These are phyloP conservation scores for Carex arenaria DNA, from an alignment of 202 grass and related monocot genomes.

Conservation along the genomic window DNA sequence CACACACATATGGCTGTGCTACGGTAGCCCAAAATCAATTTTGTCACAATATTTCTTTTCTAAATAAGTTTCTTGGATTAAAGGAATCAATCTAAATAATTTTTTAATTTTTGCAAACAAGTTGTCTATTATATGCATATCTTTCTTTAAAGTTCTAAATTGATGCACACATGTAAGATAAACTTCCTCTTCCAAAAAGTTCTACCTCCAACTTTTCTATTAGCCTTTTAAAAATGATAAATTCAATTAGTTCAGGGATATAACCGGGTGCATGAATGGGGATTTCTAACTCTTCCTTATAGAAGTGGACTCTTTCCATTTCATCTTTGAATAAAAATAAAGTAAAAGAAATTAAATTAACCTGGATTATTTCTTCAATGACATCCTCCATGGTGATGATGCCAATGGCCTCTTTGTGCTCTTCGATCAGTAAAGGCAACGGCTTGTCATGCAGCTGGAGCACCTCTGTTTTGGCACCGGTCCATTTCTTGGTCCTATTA, in stretches of 20 bases:
- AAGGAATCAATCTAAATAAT: background rate
- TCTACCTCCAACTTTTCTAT: background rate
- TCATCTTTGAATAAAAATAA: background rate
- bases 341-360: constrained; percentile 39
- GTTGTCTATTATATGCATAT: background rate
- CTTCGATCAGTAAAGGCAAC: constrained; percentile 33
- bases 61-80: background rate
- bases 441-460: constrained; percentile 52
- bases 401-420: constrained; percentile 66
- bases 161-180: background rate
- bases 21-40: background rate
- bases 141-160: background rate
- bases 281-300: background rate
- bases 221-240: background rate
- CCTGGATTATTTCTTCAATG: constrained; percentile 89
- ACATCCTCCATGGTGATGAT: constrained; percentile 97
- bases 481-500: constrained; percentile 48
- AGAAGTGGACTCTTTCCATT: background rate
- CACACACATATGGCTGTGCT: background rate
- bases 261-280: background rate
- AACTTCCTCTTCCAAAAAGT: background rate
- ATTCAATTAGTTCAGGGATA: background rate
- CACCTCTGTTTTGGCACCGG: constrained; percentile 36
- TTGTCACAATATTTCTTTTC: background rate
- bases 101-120: too few species aligned